A percentile compares a stretch with the other conserved stretches of the same genome.
Evolutionary conservation across 139 green algal genomes (phyloP).

Genomic region (Closterium sp.): DNA sequence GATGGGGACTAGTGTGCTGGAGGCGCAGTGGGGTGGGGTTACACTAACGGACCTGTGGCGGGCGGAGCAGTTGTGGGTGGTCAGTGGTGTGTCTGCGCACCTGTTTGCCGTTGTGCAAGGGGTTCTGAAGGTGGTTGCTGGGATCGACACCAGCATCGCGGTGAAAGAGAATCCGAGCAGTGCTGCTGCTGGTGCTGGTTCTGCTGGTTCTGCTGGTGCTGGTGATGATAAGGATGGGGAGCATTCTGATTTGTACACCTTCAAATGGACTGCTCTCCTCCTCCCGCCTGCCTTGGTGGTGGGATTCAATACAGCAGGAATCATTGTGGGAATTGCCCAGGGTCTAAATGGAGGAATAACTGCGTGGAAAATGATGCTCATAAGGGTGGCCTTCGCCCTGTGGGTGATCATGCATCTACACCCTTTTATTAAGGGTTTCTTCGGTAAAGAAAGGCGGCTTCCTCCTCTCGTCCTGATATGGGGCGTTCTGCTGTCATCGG

Average conservation of each 20-base stretch:
- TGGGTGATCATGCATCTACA: constrained; percentile 52
- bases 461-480: constrained; percentile 29
- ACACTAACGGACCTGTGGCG: constrained; percentile 45
- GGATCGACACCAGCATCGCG: constrained; percentile 46
- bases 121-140: constrained; percentile 43
- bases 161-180: constrained; percentile 30
- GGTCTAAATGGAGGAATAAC: constrained; percentile 10
- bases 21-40: constrained; percentile 47
- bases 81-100: constrained; percentile 29
- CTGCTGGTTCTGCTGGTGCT: neutral
- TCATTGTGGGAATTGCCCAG: constrained; percentile 26
- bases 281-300: constrained; percentile 30
- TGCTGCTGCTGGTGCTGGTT: neutral
- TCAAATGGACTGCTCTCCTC: constrained; percentile 46
- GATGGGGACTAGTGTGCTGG: constrained; percentile 39
- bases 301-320: constrained; percentile 40
- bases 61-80: constrained; percentile 54
- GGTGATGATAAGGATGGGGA: constrained; percentile 14
- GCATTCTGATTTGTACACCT: constrained; percentile 41
- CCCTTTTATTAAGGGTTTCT: constrained; percentile 48
- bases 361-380: constrained; percentile 34
- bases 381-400: constrained; percentile 37
- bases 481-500: constrained; percentile 27
- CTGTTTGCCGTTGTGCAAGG: constrained; percentile 43
- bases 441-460: constrained; percentile 7